These are phyloP conservation scores for Alloteropsis semialata DNA, from an alignment of 176 grass and related monocot species.

Conservation along the genomic window DNA sequence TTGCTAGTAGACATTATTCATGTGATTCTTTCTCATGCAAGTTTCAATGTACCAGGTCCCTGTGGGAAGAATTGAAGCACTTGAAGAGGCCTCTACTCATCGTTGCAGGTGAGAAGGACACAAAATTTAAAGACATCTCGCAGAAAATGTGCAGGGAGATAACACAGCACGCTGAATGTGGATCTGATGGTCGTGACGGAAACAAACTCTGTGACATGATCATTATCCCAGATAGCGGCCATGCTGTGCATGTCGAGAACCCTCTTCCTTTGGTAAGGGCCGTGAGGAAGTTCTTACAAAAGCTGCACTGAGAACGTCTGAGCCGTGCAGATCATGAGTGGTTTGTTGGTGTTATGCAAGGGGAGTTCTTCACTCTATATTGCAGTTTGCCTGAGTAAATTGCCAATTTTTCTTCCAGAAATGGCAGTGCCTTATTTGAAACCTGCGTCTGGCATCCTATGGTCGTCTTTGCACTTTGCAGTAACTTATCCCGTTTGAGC, in stretches of 20 bases:
- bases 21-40: constrained; percentile 24
- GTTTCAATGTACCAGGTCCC: constrained; percentile 46
- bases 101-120: constrained; percentile 78
- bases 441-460: not conserved
- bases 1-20: not conserved
- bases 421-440: not conserved
- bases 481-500: not conserved
- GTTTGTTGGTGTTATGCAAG: not conserved
- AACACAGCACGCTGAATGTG: constrained; percentile 11
- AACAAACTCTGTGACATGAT: constrained; percentile 52
- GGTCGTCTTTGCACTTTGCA: not conserved
- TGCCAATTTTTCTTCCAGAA: not conserved
- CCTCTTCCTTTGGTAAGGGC: constrained; percentile 79
- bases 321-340: not conserved
- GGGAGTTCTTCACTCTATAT: not conserved
- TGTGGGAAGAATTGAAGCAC: constrained; percentile 85
- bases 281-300: constrained; percentile 66
- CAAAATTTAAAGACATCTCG: constrained; percentile 68
- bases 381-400: not conserved
- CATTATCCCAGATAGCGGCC: constrained; percentile 69
- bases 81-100: constrained; percentile 74
- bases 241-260: constrained; percentile 91
- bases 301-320: constrained; percentile 26
- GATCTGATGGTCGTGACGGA: constrained; percentile 12
- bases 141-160: constrained; percentile 64